Evolutionary conservation across 2,329 filamentous ascomycete species (phyloP).

Genomic region (Cryphonectria japonica): DNA sequence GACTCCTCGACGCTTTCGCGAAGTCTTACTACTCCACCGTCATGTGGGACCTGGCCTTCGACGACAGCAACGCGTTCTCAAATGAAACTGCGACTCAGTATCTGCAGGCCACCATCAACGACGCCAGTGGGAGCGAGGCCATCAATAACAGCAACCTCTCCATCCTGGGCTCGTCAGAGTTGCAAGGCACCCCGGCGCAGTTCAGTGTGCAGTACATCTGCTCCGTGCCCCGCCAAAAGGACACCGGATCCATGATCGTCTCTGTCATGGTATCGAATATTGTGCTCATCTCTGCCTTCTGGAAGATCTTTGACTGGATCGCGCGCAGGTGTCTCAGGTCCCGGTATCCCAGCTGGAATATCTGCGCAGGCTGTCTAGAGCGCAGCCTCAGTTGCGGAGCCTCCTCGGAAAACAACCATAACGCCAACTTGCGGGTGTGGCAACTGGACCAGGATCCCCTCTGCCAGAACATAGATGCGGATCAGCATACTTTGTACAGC

Average conservation of each 20-base stretch:
- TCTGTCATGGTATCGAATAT: slow-evolving; percentile 21
- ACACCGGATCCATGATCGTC: slow-evolving; percentile 21
- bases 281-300: slow-evolving; percentile 23
- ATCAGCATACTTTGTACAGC: not conserved
- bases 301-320: slow-evolving; percentile 24
- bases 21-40: slow-evolving; percentile 25
- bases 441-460: slow-evolving; percentile 22
- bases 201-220: slow-evolving; percentile 27
- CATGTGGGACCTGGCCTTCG: slow-evolving; percentile 24
- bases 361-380: slow-evolving; percentile 17
- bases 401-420: not conserved
- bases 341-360: slow-evolving; percentile 12
- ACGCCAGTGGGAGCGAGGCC: not conserved
- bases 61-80: slow-evolving; percentile 15
- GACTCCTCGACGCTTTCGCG: slow-evolving; percentile 19
- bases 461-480: slow-evolving; percentile 13
- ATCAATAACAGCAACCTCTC: not conserved
- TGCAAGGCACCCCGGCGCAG: slow-evolving; percentile 13
- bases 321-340: slow-evolving; percentile 12
- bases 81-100: slow-evolving; percentile 2
- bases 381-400: not conserved
- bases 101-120: slow-evolving; percentile 11
- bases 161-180: slow-evolving; percentile 15
- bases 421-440: not conserved
- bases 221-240: slow-evolving; percentile 22